Conservation (phyloP, 345 rosid species). For the Pugionium dolabratum region DNA sequence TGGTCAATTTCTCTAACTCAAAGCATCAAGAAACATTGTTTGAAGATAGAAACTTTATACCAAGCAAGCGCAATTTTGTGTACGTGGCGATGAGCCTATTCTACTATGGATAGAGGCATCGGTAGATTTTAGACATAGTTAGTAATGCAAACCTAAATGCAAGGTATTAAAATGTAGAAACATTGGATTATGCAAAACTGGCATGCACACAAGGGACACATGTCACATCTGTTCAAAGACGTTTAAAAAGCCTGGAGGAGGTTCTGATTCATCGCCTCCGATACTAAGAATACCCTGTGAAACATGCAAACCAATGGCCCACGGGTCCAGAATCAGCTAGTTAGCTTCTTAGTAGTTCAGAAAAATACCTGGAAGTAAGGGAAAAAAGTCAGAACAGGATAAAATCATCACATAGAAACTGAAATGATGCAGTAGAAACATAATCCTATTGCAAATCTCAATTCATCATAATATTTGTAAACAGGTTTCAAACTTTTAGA, state of each 20-base stretch:
- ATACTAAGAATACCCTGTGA: constrained; percentile 66
- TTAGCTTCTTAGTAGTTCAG: constrained; percentile 97
- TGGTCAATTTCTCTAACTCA: neutral
- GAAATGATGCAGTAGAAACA: constrained; percentile 9
- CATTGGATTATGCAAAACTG: constrained; percentile 7
- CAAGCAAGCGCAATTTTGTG: neutral
- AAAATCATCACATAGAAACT: constrained; percentile 9
- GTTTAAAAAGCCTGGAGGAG: constrained; percentile 6
- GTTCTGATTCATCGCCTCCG: constrained; percentile 45
- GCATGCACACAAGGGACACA: constrained; percentile 4
- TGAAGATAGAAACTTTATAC: neutral
- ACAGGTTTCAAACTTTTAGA: neutral
- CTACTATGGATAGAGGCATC: neutral
- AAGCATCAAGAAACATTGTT: constrained; percentile 19
- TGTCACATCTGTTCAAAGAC: constrained; percentile 14
- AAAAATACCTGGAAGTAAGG: constrained; percentile 95
- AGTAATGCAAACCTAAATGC: constrained; percentile 22
- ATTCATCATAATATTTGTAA: no score
- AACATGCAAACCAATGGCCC: constrained; percentile 94
- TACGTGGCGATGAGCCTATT: neutral
- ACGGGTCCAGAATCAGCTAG: constrained; percentile 82
- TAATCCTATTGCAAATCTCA: neutral
- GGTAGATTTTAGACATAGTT: no score
- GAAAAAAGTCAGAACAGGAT: constrained; percentile 52
- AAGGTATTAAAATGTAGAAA: constrained; percentile 12